phyloP scores from a whole-genome alignment of 139 green algal genomes.

The Dunaliella primolecta region DNA sequence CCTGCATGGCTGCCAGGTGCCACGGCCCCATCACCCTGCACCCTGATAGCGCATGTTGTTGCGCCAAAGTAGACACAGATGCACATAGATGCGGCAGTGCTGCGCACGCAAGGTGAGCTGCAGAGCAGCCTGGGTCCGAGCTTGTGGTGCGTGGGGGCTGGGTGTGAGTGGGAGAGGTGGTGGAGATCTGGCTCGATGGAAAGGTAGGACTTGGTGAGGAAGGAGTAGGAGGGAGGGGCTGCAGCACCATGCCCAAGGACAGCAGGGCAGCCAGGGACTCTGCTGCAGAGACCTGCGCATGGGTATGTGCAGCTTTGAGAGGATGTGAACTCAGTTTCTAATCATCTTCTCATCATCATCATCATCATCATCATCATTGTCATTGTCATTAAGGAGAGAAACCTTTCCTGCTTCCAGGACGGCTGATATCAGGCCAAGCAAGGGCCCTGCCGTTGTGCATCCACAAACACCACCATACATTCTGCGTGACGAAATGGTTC shows the following conservation, averaged over 20 bases:
- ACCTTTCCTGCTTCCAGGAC: too few species aligned
- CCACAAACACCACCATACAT: too few species aligned
- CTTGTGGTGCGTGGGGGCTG: background rate
- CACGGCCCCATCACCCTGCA: conserved; percentile 2
- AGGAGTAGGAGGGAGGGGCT: too few species aligned
- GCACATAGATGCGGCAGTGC: background rate
- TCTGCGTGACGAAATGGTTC: too few species aligned
- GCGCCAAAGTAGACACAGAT: background rate
- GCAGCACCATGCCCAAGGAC: background rate
- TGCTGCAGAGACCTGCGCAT: background rate
- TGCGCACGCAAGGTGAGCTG: background rate
- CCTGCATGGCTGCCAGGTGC: background rate
- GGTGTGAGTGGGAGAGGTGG: background rate
- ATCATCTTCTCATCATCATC: too few species aligned
- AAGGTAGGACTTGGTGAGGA: too few species aligned
- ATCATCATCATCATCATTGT: too few species aligned
- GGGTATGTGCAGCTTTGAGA: background rate
- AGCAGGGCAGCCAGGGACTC: background rate
- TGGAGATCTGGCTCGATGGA: background rate
- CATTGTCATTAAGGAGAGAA: too few species aligned
- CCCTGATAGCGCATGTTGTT: background rate
- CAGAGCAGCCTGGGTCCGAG: background rate
- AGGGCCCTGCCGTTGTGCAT: too few species aligned
- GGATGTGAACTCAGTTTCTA: too few species aligned
- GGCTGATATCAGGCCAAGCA: too few species aligned